These are phyloP conservation scores for Clohesyomyces aquaticus DNA, from an alignment of 495 filamentous ascomycete genomes.

Conservation along the genomic window DNA sequence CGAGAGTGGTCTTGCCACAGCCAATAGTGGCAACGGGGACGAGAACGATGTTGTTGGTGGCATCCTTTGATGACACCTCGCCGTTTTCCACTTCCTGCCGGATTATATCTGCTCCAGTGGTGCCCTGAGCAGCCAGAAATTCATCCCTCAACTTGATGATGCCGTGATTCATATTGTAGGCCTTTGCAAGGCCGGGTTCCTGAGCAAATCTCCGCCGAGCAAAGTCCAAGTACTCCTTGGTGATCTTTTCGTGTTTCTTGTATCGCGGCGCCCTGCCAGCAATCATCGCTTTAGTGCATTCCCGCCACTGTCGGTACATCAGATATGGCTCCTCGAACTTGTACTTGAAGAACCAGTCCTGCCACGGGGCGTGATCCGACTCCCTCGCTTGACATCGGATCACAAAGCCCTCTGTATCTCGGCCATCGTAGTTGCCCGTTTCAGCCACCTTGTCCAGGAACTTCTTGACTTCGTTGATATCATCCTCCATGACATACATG, in stretches of 20 bases:
- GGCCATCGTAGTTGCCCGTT: constrained; percentile 82
- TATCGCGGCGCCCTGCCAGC: constrained; percentile 70
- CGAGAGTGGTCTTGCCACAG: constrained; percentile 95
- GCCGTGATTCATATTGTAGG: constrained; percentile 87
- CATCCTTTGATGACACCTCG: constrained; percentile 50
- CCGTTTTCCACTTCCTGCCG: constrained; percentile 58
- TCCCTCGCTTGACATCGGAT: constrained; percentile 79
- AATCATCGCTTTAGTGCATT: constrained; percentile 92
- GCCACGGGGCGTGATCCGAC: constrained; percentile 55
- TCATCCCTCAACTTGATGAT: constrained; percentile 89
- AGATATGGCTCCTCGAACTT: constrained; percentile 99
- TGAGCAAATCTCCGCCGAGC: constrained; percentile 71
- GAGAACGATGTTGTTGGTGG: constrained; percentile 70
- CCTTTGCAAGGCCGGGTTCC: constrained; percentile 63
- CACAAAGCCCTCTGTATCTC: constrained; percentile 96
- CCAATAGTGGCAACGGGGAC: constrained; percentile 89
- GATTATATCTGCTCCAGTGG: constrained; percentile 86
- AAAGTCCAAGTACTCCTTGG: constrained; percentile 84
- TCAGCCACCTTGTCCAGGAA: constrained; percentile 85
- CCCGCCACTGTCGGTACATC: constrained; percentile 98
- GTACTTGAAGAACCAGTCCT: constrained; percentile 99
- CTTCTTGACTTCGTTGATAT: constrained; percentile 68
- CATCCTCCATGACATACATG: constrained; percentile 75
- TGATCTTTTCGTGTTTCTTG: constrained; percentile 88
- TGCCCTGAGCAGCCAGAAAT: constrained; percentile 76